These are phyloP conservation scores for Parafenestella ontariensis DNA, from an alignment of 2,329 filamentous ascomycete genomes.

Conservation along the genomic window DNA sequence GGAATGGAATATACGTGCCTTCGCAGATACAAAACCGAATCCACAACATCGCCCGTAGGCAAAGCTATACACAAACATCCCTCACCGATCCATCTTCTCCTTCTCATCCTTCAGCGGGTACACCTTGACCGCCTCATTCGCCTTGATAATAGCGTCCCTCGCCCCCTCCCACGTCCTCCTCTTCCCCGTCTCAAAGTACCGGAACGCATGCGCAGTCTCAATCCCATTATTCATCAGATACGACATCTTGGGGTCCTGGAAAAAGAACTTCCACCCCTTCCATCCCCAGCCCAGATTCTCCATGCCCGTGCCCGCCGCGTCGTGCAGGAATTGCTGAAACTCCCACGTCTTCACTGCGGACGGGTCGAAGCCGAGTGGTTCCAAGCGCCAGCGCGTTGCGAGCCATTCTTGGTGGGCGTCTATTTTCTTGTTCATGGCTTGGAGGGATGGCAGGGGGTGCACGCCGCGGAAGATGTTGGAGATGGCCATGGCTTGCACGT, in stretches of 20 bases:
- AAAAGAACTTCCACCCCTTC: slow-evolving; percentile 47
- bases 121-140: slow-evolving; percentile 17
- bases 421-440: slow-evolving; percentile 11
- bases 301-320: slow-evolving; percentile 42
- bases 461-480: slow-evolving; percentile 19
- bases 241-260: slow-evolving; percentile 41
- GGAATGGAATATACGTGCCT: no score
- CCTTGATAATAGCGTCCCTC: slow-evolving; percentile 19
- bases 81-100: no score
- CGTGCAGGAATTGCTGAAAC: slow-evolving; percentile 40
- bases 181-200: slow-evolving; percentile 46
- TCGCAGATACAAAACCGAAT: no score
- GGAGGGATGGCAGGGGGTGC: slow-evolving; percentile 12
- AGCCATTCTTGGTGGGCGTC: slow-evolving; percentile 19
- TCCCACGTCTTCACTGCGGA: slow-evolving; percentile 27
- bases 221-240: slow-evolving; percentile 44
- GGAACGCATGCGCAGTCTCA: slow-evolving; percentile 42
- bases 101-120: slow-evolving; percentile 15
- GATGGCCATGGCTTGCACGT: slow-evolving; percentile 21
- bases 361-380: slow-evolving; percentile 24
- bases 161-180: slow-evolving; percentile 28
- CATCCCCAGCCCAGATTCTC: slow-evolving; percentile 42
- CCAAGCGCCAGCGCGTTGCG: slow-evolving; percentile 11
- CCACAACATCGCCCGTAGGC: no score
- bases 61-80: no score